phyloP scores from a whole-genome alignment of 1,284 basidiomycete genomes.

The Ustilago cynodontis region DNA sequence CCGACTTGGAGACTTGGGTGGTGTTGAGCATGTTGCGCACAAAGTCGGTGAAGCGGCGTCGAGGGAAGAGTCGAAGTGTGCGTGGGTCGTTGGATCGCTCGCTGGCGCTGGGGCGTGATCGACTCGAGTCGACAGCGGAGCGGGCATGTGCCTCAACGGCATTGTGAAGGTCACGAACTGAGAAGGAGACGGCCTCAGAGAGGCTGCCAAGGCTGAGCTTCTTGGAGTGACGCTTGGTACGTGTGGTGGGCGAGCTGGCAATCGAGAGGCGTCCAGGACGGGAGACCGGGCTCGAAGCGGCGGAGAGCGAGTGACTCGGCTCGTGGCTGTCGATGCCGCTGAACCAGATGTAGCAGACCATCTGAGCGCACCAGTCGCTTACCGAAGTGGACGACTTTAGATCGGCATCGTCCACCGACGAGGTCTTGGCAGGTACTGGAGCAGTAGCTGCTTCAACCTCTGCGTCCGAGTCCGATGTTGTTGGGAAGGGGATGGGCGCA shows the following conservation, averaged over 20 bases:
- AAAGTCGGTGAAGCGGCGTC: constrained; percentile 61
- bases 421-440: constrained; percentile 19
- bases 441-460: constrained; percentile 33
- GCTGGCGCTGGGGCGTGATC: constrained; percentile 32
- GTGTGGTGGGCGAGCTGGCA: constrained; percentile 42
- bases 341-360: constrained; percentile 68
- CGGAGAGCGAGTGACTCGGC: constrained; percentile 21
- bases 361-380: constrained; percentile 61
- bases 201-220: constrained; percentile 53
- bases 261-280: constrained; percentile 27
- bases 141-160: constrained; percentile 50
- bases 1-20: constrained; percentile 67
- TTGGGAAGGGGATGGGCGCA: constrained; percentile 20
- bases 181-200: constrained; percentile 48
- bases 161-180: constrained; percentile 42
- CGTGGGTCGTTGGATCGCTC: constrained; percentile 48
- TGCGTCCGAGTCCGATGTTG: constrained; percentile 30
- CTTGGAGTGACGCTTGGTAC: constrained; percentile 33
- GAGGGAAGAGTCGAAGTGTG: constrained; percentile 55
- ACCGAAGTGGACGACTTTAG: constrained; percentile 50
- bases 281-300: constrained; percentile 21
- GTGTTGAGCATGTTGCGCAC: constrained; percentile 62
- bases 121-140: constrained; percentile 27
- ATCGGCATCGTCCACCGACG: constrained; percentile 29
- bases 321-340: constrained; percentile 48